Evolutionary conservation across 1,284 basidiomycete species (phyloP), one percentile per base, ranked within the genome.

Genomic region (Pseudozyma sp.): DNA sequence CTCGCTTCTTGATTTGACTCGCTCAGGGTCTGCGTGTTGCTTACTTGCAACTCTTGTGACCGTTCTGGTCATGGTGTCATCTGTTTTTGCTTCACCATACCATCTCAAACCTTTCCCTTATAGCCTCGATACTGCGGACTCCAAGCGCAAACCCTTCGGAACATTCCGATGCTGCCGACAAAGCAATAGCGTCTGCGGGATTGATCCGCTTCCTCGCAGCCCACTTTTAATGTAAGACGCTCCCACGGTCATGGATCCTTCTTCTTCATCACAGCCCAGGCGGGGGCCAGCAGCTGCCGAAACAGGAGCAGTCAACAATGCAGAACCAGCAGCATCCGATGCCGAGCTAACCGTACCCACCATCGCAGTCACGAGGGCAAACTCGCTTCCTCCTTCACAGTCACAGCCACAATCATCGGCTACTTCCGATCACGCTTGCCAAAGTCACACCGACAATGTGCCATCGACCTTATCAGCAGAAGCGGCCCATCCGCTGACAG

Each of bases 341-440:
- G 38, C 53, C 19, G 18, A 31, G 13, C 3, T 47, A 14, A n/a
- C 48, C 1, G 21, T 60, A 1, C 59, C 55, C n/a, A 52, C 56
- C 52, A 62, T 69, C 44, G 45, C 60, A 25, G 52, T 69, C 47
- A 59, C 66, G 5, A 54, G 25, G 10, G 55, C 50, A 38, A 12
- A 0, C 35, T 57, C 54, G 1, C 31, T 52, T 10, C 14, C 62
- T 39, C 19, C 51, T 25, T 12, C 51, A 45, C 52, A 56, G 39
- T 35, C 39, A 36, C 35, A 36, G 38, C 11, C 51, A 45, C 52
- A 56, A 34, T 34, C 39, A 36, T 42, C 43, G 13, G 39, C 21
- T 5, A 39, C 36, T 35, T 16, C 40, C 52, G 42, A 45, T 7
- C 34, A 14, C n/a, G 5, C 19, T 25, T 35, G 35, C 34, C 11